phyloP scores from a whole-genome alignment of 345 rosid species.

The Angophora floribunda region DNA sequence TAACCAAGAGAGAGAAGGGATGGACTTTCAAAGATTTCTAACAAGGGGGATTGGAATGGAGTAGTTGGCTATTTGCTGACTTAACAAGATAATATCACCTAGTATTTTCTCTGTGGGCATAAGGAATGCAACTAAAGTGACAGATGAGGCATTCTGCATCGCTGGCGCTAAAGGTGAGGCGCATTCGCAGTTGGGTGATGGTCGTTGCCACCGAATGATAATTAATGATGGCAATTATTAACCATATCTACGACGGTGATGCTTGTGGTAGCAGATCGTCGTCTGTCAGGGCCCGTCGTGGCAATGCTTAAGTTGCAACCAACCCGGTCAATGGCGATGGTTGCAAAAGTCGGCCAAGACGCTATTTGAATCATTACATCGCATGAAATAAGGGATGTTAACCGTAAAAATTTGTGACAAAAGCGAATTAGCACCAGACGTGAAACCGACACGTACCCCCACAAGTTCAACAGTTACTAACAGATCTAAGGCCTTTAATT shows the following conservation, averaged over 20 bases:
- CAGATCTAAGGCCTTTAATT: no score
- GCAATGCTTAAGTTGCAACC: background rate
- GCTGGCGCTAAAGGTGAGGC: background rate
- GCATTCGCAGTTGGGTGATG: background rate
- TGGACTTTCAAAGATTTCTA: no score
- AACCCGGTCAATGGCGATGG: accelerated
- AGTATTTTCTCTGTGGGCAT: accelerated
- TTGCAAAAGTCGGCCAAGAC: accelerated
- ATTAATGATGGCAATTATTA: background rate
- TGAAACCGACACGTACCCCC: accelerated
- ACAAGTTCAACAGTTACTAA: accelerated
- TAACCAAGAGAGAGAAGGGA: accelerated
- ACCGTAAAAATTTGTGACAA: accelerated
- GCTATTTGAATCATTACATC: background rate
- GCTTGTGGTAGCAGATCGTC: background rate
- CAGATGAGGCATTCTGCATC: accelerated
- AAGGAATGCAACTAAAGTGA: accelerated
- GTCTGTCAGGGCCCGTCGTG: accelerated
- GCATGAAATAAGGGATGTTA: background rate
- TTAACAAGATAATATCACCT: background rate
- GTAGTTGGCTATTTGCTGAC: no score
- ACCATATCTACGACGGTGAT: accelerated
- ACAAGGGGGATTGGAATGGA: no score
- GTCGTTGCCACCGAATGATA: accelerated
- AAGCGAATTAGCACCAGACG: background rate